Percentiles rank a stretch among this genome's conserved stretches.
These are phyloP conservation scores for Graphilbum fragrans DNA, from an alignment of 2,329 filamentous ascomycete genomes.

Conservation along the genomic window DNA sequence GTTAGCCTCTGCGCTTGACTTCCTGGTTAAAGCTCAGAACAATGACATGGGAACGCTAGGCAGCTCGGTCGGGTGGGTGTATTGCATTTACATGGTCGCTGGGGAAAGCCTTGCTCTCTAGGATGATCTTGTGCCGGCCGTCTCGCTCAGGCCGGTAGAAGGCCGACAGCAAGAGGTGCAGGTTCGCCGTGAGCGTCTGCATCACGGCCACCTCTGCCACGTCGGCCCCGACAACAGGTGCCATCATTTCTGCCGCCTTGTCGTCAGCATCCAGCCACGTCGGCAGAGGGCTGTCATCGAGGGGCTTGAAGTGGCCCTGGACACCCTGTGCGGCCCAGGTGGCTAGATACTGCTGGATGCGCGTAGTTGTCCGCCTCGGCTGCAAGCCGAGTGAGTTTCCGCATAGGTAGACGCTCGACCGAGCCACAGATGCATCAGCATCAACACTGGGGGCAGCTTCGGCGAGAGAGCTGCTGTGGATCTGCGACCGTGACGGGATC, in stretches of 20 bases:
- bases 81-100: constrained; percentile 73
- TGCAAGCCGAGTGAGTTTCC: constrained; percentile 85
- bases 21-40: too few species aligned
- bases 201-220: constrained; percentile 72
- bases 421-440: constrained; percentile 7
- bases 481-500: constrained; percentile 53
- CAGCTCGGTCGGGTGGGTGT: too few species aligned
- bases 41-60: too few species aligned
- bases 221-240: constrained; percentile 62
- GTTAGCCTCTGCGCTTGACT: too few species aligned
- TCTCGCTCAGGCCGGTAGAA: constrained; percentile 59
- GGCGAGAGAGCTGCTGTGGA: constrained; percentile 9
- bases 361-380: constrained; percentile 54
- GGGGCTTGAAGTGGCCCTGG: constrained; percentile 65
- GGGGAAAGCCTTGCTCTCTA: constrained; percentile 82
- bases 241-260: constrained; percentile 56
- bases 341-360: constrained; percentile 61
- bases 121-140: constrained; percentile 61
- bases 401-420: constrained; percentile 58
- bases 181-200: constrained; percentile 73
- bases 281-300: constrained; percentile 55
- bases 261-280: constrained; percentile 74
- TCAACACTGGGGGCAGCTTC: constrained; percentile 9
- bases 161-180: constrained; percentile 72
- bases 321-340: constrained; percentile 82